A percentile compares a stretch with the other conserved stretches of the same genome.
Conservation (phyloP, 257 asterid genomes). For the Rhazya stricta region DNA sequence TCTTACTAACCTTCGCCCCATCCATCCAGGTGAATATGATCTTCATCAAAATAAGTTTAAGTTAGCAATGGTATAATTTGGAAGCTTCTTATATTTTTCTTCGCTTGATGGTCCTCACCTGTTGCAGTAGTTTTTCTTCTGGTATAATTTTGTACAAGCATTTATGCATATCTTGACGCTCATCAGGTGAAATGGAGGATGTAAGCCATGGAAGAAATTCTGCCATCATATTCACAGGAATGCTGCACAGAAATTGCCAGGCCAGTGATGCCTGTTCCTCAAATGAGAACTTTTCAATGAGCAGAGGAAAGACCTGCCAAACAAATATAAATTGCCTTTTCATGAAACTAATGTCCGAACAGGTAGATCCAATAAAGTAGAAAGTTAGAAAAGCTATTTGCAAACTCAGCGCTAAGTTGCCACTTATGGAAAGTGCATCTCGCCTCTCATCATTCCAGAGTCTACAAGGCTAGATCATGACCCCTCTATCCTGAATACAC, state of each 20-base stretch:
- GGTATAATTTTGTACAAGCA: conserved; percentile 85
- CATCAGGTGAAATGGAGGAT: conserved; percentile 75
- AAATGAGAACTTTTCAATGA: conserved; percentile 76
- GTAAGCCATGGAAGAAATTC: conserved; percentile 99
- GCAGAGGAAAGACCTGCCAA: conserved; percentile 80
- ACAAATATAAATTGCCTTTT: not conserved
- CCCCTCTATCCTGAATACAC: not conserved
- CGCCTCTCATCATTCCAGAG: not conserved
- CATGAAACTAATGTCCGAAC: not conserved
- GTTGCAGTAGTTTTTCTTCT: conserved; percentile 78
- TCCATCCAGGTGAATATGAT: conserved; percentile 96
- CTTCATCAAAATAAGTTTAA: conserved; percentile 39
- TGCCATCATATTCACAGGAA: conserved; percentile 98
- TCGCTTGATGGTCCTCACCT: conserved; percentile 42
- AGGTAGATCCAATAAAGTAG: not conserved
- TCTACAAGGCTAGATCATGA: not conserved
- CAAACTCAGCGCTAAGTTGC: not conserved
- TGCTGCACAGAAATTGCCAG: conserved; percentile 97
- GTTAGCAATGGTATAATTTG: conserved; percentile 32
- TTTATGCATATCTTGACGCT: conserved; percentile 78
- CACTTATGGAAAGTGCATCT: not conserved
- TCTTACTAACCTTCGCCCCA: conserved; percentile 59
- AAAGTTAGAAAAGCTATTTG: not conserved
- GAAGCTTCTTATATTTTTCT: conserved; percentile 12
- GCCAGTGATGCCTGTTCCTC: conserved; percentile 97